Evolutionary conservation across 805 yeast species (phyloP).

Genomic region (Wickerhamiella spandovensis): DNA sequence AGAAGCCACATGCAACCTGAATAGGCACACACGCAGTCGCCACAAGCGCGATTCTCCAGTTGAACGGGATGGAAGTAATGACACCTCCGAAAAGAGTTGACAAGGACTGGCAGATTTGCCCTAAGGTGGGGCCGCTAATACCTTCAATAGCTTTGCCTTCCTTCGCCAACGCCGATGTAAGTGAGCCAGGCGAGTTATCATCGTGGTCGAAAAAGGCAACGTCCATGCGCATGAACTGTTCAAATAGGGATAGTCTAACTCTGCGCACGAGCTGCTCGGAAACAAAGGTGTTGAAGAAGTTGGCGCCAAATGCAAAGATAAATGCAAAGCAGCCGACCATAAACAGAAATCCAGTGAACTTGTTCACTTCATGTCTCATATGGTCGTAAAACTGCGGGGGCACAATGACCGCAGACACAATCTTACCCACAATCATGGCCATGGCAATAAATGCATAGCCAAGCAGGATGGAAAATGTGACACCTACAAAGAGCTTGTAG

Average conservation of each 20-base stretch:
- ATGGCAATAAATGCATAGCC: slow-evolving; percentile 30
- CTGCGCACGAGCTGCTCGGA: slow-evolving; percentile 24
- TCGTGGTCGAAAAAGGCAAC: slow-evolving; percentile 26
- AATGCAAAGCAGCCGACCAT: slow-evolving; percentile 24
- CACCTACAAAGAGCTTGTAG: slow-evolving; percentile 18
- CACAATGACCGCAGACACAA: slow-evolving; percentile 25
- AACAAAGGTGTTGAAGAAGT: slow-evolving; percentile 17
- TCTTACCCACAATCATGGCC: slow-evolving; percentile 27
- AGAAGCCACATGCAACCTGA: slow-evolving; percentile 28
- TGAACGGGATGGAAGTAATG: slow-evolving; percentile 27
- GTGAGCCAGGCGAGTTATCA: slow-evolving; percentile 28
- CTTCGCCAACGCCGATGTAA: slow-evolving; percentile 27
- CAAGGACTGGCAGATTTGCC: slow-evolving; percentile 26
- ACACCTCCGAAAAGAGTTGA: slow-evolving; percentile 29
- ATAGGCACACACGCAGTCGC: slow-evolving; percentile 28
- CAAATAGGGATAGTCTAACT: slow-evolving; percentile 23
- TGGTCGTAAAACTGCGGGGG: slow-evolving; percentile 19
- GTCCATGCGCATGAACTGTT: slow-evolving; percentile 27
- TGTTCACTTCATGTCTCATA: slow-evolving; percentile 27
- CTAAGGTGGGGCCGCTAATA: slow-evolving; percentile 29
- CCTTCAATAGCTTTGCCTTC: slow-evolving; percentile 30
- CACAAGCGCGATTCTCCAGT: slow-evolving; percentile 30
- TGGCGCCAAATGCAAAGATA: slow-evolving; percentile 16
- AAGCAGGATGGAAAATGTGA: slow-evolving; percentile 17
- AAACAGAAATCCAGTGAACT: slow-evolving; percentile 24